A percentile compares a stretch with the other conserved stretches of the same genome.
Evolutionary conservation across 306 rosid species (phyloP).

Genomic region (Potentilla sterilis): DNA sequence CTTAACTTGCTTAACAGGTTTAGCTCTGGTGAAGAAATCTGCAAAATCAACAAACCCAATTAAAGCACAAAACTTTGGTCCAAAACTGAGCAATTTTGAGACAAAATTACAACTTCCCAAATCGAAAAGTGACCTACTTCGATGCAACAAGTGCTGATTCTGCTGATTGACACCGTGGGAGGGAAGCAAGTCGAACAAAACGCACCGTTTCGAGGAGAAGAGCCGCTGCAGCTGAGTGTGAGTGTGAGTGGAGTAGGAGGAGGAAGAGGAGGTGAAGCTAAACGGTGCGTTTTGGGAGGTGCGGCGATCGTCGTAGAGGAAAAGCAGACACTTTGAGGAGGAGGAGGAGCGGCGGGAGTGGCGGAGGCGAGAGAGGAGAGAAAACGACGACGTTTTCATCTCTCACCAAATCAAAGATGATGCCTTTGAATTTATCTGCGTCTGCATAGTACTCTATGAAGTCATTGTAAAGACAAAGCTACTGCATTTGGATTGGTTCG

Average conservation of each 20-base stretch:
- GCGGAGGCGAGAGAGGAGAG: conserved; percentile 37
- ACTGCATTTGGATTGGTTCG: background rate
- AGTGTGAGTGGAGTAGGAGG: conserved; percentile 12
- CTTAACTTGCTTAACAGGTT: conserved; percentile 46
- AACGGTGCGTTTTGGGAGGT: conserved; percentile 19
- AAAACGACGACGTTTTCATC: conserved; percentile 15
- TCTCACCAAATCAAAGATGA: conserved; percentile 9
- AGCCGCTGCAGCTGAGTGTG: conserved; percentile 15
- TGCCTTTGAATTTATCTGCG: conserved; percentile 19
- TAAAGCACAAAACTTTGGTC: conserved; percentile 4
- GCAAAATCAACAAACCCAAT: background rate
- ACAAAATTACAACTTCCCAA: background rate
- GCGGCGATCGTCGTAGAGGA: conserved; percentile 16
- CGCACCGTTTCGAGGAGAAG: conserved; percentile 30
- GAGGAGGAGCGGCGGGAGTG: conserved; percentile 21
- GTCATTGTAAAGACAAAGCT: background rate
- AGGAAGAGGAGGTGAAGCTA: background rate
- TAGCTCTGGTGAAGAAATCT: conserved; percentile 82
- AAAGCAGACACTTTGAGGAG: conserved; percentile 21
- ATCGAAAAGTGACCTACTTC: conserved; percentile 38
- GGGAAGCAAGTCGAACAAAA: conserved; percentile 29
- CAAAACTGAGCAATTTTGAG: background rate
- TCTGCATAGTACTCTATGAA: background rate
- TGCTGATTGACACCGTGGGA: conserved; percentile 24
- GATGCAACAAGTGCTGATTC: conserved; percentile 30